Percentiles rank a stretch among this genome's conserved stretches.
Evolutionary conservation across 768 basidiomycete genomes (phyloP).

Genomic region (Cystofilobasidium bisporidii): DNA sequence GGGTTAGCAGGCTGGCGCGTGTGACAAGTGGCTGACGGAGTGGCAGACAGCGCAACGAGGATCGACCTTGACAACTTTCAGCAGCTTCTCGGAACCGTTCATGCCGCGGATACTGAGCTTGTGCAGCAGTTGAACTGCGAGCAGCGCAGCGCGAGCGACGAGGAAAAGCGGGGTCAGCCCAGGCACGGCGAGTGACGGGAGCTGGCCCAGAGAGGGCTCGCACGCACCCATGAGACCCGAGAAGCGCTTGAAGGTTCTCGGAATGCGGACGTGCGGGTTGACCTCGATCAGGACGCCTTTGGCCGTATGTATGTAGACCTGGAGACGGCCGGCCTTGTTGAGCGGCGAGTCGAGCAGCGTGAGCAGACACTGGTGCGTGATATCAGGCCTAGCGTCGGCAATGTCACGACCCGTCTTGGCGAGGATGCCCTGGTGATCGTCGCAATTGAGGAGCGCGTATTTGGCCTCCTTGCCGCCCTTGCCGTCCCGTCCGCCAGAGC

Average conservation of each 20-base stretch:
- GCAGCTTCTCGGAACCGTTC: conserved; percentile 89
- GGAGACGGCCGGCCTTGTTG: conserved; percentile 91
- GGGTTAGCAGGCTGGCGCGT: neutral
- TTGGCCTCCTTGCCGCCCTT: conserved; percentile 62
- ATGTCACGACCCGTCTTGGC: conserved; percentile 97
- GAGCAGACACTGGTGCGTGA: conserved; percentile 96
- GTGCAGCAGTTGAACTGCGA: conserved; percentile 88
- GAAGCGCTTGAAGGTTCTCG: conserved; percentile 96
- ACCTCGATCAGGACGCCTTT: conserved; percentile 95
- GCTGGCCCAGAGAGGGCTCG: neutral
- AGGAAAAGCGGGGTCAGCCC: neutral
- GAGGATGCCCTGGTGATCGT: conserved; percentile 96
- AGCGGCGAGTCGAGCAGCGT: conserved; percentile 94
- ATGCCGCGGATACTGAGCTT: conserved; percentile 90
- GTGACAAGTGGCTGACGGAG: neutral
- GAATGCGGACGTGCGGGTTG: conserved; percentile 94
- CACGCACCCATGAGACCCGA: conserved; percentile 89
- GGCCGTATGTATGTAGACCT: conserved; percentile 96
- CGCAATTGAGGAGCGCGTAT: conserved; percentile 93
- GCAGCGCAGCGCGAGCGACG: neutral
- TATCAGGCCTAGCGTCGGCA: conserved; percentile 97
- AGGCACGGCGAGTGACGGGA: neutral
- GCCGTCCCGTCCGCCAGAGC: conserved; percentile 47
- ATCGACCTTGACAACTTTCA: conserved; percentile 88
- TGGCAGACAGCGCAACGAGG: neutral